Evolutionary conservation across 768 basidiomycete genomes (phyloP).

Genomic region (Mycena chlorophos): DNA sequence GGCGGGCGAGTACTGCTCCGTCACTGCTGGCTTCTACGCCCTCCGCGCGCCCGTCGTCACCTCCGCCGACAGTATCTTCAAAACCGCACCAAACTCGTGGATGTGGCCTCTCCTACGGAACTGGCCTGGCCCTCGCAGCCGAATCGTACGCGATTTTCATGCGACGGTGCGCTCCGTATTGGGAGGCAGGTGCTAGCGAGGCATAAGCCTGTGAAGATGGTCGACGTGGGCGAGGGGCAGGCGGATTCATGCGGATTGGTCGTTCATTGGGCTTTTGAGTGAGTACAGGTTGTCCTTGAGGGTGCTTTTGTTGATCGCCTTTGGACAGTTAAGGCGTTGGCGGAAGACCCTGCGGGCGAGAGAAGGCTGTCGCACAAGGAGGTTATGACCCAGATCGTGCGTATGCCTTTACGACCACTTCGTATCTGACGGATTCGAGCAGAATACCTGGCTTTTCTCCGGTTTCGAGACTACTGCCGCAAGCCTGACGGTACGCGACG

Average conservation of each 20-base stretch:
- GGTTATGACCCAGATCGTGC: constrained; percentile 11
- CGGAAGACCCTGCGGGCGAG: constrained; percentile 16
- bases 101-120: neutral
- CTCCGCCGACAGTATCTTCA: constrained; percentile 10
- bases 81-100: neutral
- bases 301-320: neutral
- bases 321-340: constrained; percentile 12
- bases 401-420: neutral
- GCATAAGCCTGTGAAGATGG: neutral
- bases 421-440: neutral
- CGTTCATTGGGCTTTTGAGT: constrained; percentile 15
- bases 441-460: constrained; percentile 20
- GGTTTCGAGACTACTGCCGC: constrained; percentile 17
- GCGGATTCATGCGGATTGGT: neutral
- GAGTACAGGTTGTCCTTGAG: neutral
- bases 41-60: constrained; percentile 3
- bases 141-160: constrained; percentile 11
- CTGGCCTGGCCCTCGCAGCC: constrained; percentile 10
- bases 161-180: constrained; percentile 2
- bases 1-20: constrained; percentile 29
- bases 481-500: constrained; percentile 13
- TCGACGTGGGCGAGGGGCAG: neutral
- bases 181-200: constrained; percentile 2
- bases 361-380: constrained; percentile 12
- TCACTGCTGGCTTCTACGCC: constrained; percentile 25